A percentile compares a stretch with the other conserved stretches of the same genome.
Conservation (phyloP, 345 rosid species). For the Leavenworthia alabamica region DNA sequence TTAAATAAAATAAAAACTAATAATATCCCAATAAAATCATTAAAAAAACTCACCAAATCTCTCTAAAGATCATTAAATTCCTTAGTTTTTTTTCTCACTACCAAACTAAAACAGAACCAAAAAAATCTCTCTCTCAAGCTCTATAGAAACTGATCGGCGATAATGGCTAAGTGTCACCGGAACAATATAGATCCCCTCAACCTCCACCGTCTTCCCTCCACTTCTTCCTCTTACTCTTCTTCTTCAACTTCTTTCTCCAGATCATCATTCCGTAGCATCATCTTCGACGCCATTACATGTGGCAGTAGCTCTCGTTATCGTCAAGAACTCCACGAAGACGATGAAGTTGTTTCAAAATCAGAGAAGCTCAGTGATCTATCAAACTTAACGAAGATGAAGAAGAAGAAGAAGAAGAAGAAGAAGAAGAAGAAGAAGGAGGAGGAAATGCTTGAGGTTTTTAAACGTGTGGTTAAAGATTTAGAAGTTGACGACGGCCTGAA, state of each 20-base stretch:
- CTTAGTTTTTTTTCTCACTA: constrained; percentile 18
- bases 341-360: constrained; percentile 27
- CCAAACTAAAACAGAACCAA: constrained; percentile 13
- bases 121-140: constrained; percentile 3
- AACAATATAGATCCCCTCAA: constrained; percentile 53
- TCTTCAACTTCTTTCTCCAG: constrained; percentile 38
- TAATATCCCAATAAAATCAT: background rate
- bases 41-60: background rate
- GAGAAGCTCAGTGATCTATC: constrained; percentile 78
- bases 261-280: constrained; percentile 55
- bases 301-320: constrained; percentile 57
- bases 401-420: constrained; percentile 56
- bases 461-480: constrained; percentile 54
- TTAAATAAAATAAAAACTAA: background rate
- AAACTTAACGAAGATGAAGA: constrained; percentile 55
- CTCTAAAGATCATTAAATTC: background rate
- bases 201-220: constrained; percentile 40
- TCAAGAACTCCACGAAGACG: constrained; percentile 33
- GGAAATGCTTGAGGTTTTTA: constrained; percentile 54
- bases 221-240: constrained; percentile 27
- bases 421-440: constrained; percentile 65
- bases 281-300: constrained; percentile 71
- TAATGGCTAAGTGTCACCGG: constrained; percentile 70
- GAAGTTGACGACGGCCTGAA: constrained; percentile 27
- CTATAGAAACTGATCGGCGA: constrained; percentile 21